Conservation (phyloP, 257 asterid species). For the Nicotiana knightiana region DNA sequence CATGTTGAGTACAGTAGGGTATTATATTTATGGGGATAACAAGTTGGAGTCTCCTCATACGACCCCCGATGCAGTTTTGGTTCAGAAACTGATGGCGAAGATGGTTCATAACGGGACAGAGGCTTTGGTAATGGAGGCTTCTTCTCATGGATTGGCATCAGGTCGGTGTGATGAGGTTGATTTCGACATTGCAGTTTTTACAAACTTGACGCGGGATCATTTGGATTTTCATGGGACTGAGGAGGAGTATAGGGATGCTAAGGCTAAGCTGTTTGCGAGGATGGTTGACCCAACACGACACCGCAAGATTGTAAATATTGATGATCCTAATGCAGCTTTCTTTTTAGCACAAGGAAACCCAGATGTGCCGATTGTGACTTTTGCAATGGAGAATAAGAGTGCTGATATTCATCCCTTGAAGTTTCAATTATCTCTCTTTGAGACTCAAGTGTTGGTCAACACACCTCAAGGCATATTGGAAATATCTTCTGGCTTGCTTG, state of each 20-base stretch:
- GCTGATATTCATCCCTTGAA: constrained; percentile 82
- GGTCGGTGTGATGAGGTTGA: constrained; percentile 79
- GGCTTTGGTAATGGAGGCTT: constrained; percentile 86
- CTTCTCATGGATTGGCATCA: constrained; percentile 51
- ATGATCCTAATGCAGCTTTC: constrained; percentile 68
- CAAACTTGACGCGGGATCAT: constrained; percentile 67
- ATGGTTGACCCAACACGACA: constrained; percentile 84
- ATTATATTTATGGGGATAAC: constrained; percentile 77
- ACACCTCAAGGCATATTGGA: constrained; percentile 91
- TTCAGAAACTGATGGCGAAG: constrained; percentile 87
- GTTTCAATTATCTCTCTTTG: constrained; percentile 78
- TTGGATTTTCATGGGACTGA: constrained; percentile 64
- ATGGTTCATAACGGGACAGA: constrained; percentile 89
- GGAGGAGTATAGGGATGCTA: constrained; percentile 59
- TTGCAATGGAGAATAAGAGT: constrained; percentile 74
- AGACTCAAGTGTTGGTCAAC: constrained; percentile 86
- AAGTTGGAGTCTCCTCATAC: constrained; percentile 47
- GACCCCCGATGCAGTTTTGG: constrained; percentile 60
- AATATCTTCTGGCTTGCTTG: constrained; percentile 86
- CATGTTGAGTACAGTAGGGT: constrained; percentile 73
- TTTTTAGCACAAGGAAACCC: constrained; percentile 72
- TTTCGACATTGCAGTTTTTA: constrained; percentile 84
- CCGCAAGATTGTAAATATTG: constrained; percentile 76
- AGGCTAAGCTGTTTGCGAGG: constrained; percentile 60
- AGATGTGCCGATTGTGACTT: constrained; percentile 79